A percentile compares a stretch with the other conserved stretches of the same genome.
These are phyloP conservation scores for Fomitopsis palustris DNA, from an alignment of 1,284 basidiomycete species.

Conservation along the genomic window DNA sequence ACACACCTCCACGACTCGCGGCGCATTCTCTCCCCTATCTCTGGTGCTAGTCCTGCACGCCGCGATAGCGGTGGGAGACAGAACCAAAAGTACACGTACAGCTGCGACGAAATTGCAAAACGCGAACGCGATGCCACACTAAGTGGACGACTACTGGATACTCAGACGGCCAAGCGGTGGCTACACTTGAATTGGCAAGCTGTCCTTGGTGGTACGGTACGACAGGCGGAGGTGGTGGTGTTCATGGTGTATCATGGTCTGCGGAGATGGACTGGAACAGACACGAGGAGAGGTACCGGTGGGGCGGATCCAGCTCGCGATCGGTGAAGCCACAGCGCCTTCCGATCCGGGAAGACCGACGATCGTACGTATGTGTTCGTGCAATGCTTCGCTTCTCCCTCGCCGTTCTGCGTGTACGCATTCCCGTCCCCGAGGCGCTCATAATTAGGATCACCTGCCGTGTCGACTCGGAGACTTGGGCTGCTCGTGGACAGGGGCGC, in stretches of 20 bases:
- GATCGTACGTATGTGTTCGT: constrained; percentile 2
- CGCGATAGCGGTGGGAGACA: neutral
- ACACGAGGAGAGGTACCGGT: constrained; percentile 1
- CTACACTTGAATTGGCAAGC: neutral
- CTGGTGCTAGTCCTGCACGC: neutral
- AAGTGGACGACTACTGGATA: neutral
- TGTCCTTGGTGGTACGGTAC: neutral
- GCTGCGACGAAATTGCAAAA: neutral
- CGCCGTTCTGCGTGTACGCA: neutral
- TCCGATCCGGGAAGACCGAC: neutral
- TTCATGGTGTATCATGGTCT: too few relatives aligned
- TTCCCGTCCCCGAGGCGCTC: neutral
- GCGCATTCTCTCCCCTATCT: neutral
- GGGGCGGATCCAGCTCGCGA: neutral
- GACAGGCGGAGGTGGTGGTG: neutral
- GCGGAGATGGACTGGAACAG: neutral
- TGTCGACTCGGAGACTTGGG: neutral
- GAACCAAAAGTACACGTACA: constrained; percentile 4
- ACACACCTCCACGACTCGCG: neutral
- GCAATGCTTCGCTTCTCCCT: neutral
- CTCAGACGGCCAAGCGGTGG: neutral
- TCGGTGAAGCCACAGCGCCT: neutral
- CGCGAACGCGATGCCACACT: neutral
- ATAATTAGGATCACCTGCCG: neutral
- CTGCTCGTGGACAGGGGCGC: neutral